These are phyloP conservation scores for Cadophora sp. DNA, from an alignment of 2,329 filamentous ascomycete species.

Conservation along the genomic window DNA sequence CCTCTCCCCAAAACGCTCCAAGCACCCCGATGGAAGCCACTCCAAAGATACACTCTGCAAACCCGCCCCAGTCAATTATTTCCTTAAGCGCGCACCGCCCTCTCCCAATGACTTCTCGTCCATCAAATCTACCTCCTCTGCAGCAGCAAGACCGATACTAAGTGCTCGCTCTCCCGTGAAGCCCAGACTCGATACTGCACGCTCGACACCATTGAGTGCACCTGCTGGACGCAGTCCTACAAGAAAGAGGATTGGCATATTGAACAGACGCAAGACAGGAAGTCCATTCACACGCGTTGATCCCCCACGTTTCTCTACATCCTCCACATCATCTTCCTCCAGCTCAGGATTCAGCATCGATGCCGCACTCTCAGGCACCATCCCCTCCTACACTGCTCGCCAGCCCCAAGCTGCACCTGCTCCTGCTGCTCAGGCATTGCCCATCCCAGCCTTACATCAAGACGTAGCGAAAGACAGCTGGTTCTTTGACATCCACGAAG, in stretches of 20 bases:
- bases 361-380: slow-evolving; percentile 79
- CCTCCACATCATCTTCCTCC: slow-evolving; percentile 51
- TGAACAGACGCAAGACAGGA: slow-evolving; percentile 71
- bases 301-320: slow-evolving; percentile 65
- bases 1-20: slow-evolving; percentile 61
- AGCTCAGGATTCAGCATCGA: slow-evolving; percentile 78
- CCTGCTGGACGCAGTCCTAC: slow-evolving; percentile 83
- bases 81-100: slow-evolving; percentile 44
- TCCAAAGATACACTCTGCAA: slow-evolving; percentile 39
- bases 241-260: slow-evolving; percentile 73
- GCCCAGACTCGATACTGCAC: slow-evolving; percentile 53
- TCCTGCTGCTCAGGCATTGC: slow-evolving; percentile 21
- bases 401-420: slow-evolving; percentile 38
- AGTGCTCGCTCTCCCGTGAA: slow-evolving; percentile 59
- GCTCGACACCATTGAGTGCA: slow-evolving; percentile 64
- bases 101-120: slow-evolving; percentile 41
- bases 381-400: slow-evolving; percentile 63
- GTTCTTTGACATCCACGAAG: slow-evolving; percentile 95
- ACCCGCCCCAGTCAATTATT: slow-evolving; percentile 44
- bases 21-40: slow-evolving; percentile 51
- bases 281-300: slow-evolving; percentile 73
- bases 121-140: slow-evolving; percentile 29
- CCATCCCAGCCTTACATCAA: slow-evolving; percentile 46
- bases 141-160: slow-evolving; percentile 49
- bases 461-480: slow-evolving; percentile 68